Evolutionary conservation across 1,284 basidiomycete genomes (phyloP), one percentile per base, ranked within the genome.

Genomic region (Trametes versicolor): DNA sequence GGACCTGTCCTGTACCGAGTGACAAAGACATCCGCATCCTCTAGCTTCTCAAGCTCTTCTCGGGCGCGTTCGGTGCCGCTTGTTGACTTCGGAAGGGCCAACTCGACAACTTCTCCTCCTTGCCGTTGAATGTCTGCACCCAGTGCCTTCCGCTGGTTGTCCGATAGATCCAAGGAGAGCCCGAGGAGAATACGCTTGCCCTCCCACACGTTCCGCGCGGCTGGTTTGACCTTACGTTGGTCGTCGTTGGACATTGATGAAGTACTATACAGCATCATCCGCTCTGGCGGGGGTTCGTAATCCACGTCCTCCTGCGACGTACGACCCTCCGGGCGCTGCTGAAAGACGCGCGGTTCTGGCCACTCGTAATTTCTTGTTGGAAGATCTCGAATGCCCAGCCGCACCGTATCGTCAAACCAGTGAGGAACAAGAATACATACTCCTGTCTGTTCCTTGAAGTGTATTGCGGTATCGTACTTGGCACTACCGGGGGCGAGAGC

Each of bases 371-470:
- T 79, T 0, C 77, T 77, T 27, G 88, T 86, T 10, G 86, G 80
- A 1, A 94, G 79, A 6, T 82, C 79, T 13, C 84, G 79, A 25
- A 83, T 79, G 1, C 89, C 88, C 9, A 93, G 79, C 25, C 87
- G 82, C 45, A 94, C 84, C 13, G 86, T 85, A 68, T 96, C 93
- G 70, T 95, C 91, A 69, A 94, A 94, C 93, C 93, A 95, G 69
- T 94, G 92, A 0, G 93, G 93, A 0, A 92, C 82, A 9, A 95
- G 73, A 21, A 93, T 80, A 64, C 84, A 86, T 70, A 93, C 83
- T 19, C 79, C 76, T 0, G 87, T 88, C 62, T 81, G 76, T 3
- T 82, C 74, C 58, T 85, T 81, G 73, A 83, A 87, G 65, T 87
- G 83, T 71, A 92, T 77, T 3, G 90, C 90, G 0, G 87, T 87